Base-by-base conservation (phyloP, 139 green algal genomes). In the Monoraphidium neglectum region DNA sequence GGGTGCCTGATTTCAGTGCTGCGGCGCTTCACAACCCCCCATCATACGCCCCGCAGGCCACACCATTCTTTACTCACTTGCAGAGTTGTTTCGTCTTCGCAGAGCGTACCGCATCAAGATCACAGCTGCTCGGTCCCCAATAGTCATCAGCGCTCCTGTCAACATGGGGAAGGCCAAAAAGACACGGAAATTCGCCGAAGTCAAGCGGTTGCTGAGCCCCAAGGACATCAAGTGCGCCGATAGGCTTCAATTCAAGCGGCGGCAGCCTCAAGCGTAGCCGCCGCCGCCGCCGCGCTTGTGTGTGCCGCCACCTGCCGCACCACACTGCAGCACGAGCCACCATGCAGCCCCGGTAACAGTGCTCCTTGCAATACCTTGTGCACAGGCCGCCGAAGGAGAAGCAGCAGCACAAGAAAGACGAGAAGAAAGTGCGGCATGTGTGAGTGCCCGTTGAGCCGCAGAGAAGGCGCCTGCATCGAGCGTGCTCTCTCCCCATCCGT, bases 161-260 rank as follows among this genome's bases (percentile, higher is more conserved):
- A n/a, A 40, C 46, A 98, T 98, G 95, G 95, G 95, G 4, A 98
- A 97, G 65, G 89, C 92, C 13, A 98, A 98, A 81, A 97, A 98
- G 83, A 97, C 92, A 0, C 75, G 94, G 0, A 98, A 98, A 80
- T 99, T 98, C 85, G 95, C 95, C 5, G 94, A 98, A 73, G 92
- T 97, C 4, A 98, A 98, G 84, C 87, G 96, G 0, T 84, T 99
- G 72, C 77, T 99, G 0, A 97, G 93, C 65, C 94, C 93, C 6
- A 98, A 97, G 72, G 95, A 98, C 54, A 43, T 84, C 2, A 90
- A 91, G 92, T 95, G 49, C 63, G 75, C 24, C 32, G 16, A 3
- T 21, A 8, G 43, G 43, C 43, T 12, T 8, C 33, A 2, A 13
- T 6, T 47, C 12, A n/a, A 67, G 53, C 18, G 13, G 32, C 36